Evolutionary conservation across 116 monocot genomes (phyloP).

Genomic region (Phalaenopsis hybrid): DNA sequence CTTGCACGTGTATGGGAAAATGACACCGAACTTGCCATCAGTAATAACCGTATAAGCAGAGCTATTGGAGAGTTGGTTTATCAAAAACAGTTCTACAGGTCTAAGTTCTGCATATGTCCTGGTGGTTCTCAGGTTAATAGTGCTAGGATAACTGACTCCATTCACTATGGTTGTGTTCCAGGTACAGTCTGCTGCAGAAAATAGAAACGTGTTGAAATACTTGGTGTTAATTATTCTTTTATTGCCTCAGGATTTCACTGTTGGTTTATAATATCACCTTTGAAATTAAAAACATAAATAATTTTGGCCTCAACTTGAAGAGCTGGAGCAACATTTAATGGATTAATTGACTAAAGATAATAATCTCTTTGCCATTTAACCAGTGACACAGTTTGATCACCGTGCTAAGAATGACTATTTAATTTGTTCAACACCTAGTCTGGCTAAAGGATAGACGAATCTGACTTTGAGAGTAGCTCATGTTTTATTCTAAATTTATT

Average conservation of each 20-base stretch:
- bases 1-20: conserved; percentile 93
- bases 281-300: not conserved
- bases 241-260: not conserved
- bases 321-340: not conserved
- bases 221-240: not conserved
- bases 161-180: conserved; percentile 93
- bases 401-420: no score
- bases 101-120: conserved; percentile 95
- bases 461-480: no score
- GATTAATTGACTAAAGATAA: not conserved
- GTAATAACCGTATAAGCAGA: conserved; percentile 89
- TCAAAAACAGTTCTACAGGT: conserved; percentile 78
- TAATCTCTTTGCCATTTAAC: not conserved
- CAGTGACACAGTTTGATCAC: not conserved
- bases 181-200: conserved; percentile 26
- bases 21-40: conserved; percentile 94
- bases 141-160: conserved; percentile 87
- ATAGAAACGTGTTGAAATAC: not conserved
- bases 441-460: no score
- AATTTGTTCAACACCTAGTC: no score
- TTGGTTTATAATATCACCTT: not conserved
- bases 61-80: conserved; percentile 84
- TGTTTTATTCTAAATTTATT: no score
- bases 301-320: not conserved
- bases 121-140: conserved; percentile 99